Conservation (phyloP, 2,329 filamentous ascomycete species). For the Pseudogymnoascus sp. region DNA sequence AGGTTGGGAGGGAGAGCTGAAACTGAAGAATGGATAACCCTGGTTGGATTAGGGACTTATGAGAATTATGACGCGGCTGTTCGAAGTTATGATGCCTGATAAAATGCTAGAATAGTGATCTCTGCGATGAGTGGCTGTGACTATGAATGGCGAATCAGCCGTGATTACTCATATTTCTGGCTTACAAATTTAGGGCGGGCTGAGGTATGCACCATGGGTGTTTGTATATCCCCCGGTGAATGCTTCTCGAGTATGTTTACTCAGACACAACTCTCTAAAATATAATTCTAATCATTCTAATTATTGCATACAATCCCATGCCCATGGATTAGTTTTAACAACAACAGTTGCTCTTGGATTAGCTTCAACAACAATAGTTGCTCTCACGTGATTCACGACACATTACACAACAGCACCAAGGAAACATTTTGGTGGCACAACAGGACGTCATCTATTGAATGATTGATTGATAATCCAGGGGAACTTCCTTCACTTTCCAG, state of each 20-base stretch:
- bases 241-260: neutral
- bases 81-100: neutral
- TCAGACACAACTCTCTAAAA: neutral
- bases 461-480: conserved; percentile 6
- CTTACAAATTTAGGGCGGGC: neutral
- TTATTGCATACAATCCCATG: neutral
- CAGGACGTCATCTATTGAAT: neutral
- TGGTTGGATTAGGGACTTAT: neutral
- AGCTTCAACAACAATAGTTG: neutral
- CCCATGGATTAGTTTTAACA: neutral
- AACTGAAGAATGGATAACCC: neutral
- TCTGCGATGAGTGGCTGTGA: neutral
- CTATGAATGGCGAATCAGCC: neutral
- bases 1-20: neutral
- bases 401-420: neutral
- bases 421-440: neutral
- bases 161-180: neutral
- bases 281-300: neutral
- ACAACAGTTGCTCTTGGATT: neutral
- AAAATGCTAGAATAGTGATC: neutral
- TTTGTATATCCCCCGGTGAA: neutral
- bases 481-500: neutral
- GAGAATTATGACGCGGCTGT: neutral
- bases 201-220: neutral
- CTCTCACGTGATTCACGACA: neutral